Percentiles rank a stretch among this genome's conserved stretches.
These are phyloP conservation scores for Xylariaceae sp. DNA, from an alignment of 2,329 filamentous ascomycete genomes.

Conservation along the genomic window DNA sequence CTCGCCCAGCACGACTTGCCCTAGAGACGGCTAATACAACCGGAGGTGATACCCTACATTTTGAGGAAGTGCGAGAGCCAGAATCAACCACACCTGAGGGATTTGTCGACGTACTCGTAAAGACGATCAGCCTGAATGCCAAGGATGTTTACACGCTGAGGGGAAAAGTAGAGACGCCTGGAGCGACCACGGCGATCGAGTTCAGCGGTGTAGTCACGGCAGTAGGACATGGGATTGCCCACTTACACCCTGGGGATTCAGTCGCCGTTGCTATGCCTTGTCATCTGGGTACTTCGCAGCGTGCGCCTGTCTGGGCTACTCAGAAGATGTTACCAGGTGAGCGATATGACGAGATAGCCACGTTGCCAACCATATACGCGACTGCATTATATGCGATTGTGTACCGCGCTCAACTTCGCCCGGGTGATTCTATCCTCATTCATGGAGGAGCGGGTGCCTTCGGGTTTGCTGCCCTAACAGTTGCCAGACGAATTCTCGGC, in stretches of 20 bases:
- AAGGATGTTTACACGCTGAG: conserved; percentile 23
- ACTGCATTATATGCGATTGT: conserved; percentile 5
- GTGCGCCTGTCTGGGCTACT: not conserved
- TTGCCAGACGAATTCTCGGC: conserved; percentile 27
- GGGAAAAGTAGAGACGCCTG: not conserved
- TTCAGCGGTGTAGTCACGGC: conserved; percentile 1
- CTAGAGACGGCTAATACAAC: too few relatives aligned
- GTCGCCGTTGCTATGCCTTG: not conserved
- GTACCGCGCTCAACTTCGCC: not conserved
- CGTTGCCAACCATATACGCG: not conserved
- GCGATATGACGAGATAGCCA: not conserved
- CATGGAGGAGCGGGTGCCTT: not conserved
- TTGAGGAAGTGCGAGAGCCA: conserved; percentile 11
- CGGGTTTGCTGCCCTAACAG: not conserved
- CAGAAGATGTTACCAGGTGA: conserved; percentile 5
- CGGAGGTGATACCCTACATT: conserved; percentile 17
- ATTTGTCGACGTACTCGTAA: conserved; percentile 4
- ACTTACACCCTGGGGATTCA: conserved; percentile 1
- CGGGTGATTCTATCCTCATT: conserved; percentile 5
- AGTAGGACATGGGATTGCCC: not conserved
- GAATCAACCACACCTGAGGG: not conserved
- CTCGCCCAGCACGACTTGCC: too few relatives aligned
- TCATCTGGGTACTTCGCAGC: not conserved
- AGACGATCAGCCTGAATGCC: conserved; percentile 22
- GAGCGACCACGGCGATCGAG: not conserved